These are phyloP conservation scores for Ganoderma resinaceum DNA, from an alignment of 1,284 basidiomycete species.

Conservation along the genomic window DNA sequence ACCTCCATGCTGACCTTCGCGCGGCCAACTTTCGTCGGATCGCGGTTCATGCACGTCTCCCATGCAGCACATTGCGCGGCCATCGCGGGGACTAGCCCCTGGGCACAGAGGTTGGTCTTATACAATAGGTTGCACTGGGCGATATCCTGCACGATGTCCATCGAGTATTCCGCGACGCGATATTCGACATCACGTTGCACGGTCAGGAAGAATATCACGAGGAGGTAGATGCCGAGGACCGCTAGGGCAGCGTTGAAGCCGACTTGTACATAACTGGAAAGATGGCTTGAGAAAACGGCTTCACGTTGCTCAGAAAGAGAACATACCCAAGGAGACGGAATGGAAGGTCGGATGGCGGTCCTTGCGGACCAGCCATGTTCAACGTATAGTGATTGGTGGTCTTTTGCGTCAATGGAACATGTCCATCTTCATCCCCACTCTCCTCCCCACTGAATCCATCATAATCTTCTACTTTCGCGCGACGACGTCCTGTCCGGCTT, in stretches of 20 bases:
- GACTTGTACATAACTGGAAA: slow-evolving; percentile 86
- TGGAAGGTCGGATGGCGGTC: slow-evolving; percentile 65
- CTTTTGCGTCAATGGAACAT: slow-evolving; percentile 52
- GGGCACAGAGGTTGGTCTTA: slow-evolving; percentile 85
- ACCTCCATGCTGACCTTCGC: slow-evolving; percentile 93
- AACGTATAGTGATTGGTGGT: slow-evolving; percentile 83
- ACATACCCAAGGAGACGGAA: slow-evolving; percentile 83
- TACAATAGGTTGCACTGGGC: slow-evolving; percentile 81
- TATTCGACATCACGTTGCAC: slow-evolving; percentile 92
- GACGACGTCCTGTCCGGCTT: slow-evolving; percentile 38
- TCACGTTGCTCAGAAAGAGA: slow-evolving; percentile 5
- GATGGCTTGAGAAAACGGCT: not conserved
- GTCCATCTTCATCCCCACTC: slow-evolving; percentile 37
- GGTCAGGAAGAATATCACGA: slow-evolving; percentile 87
- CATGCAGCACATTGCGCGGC: slow-evolving; percentile 83
- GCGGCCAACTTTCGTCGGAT: slow-evolving; percentile 89
- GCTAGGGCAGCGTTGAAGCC: slow-evolving; percentile 93
- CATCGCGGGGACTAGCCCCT: slow-evolving; percentile 84
- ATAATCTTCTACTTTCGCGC: slow-evolving; percentile 42
- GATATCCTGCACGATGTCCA: slow-evolving; percentile 88
- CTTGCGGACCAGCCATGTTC: slow-evolving; percentile 69
- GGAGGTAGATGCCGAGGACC: slow-evolving; percentile 84
- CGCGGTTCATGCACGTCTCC: slow-evolving; percentile 97
- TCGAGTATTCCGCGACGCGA: slow-evolving; percentile 88
- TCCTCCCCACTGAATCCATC: slow-evolving; percentile 47